phyloP scores from a whole-genome alignment of 345 rosid species.

The Barbarea vulgaris region DNA sequence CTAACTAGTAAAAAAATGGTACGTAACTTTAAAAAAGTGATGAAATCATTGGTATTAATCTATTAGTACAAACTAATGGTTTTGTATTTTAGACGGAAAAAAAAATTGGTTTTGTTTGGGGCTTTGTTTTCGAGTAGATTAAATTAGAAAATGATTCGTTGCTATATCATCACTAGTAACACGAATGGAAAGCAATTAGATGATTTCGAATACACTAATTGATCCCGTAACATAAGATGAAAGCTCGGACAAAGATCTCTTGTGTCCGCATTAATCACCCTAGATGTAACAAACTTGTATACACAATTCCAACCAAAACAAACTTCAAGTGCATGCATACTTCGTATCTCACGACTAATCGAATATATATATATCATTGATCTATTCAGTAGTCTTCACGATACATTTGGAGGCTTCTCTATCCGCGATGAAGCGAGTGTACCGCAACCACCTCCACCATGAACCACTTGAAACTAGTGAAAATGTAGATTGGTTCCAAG shows the following conservation, averaged over 20 bases:
- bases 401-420: constrained; percentile 47
- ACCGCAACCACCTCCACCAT: constrained; percentile 91
- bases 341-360: not conserved
- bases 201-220: not conserved
- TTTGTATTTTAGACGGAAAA: not conserved
- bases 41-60: not conserved
- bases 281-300: not conserved
- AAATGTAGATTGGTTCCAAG: constrained; percentile 67
- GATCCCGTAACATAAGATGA: constrained; percentile 8
- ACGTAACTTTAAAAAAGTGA: too few relatives aligned
- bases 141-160: not conserved
- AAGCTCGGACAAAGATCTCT: not conserved
- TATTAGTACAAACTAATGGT: not conserved
- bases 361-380: not conserved
- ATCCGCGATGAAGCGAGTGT: constrained; percentile 47
- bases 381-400: constrained; percentile 13
- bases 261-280: not conserved
- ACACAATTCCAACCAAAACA: constrained; percentile 1
- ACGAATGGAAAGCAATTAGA: constrained; percentile 1
- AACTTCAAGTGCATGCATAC: constrained; percentile 6
- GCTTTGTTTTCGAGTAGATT: not conserved
- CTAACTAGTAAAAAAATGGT: too few relatives aligned
- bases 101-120: not conserved
- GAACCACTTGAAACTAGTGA: constrained; percentile 58
- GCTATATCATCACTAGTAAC: constrained; percentile 3